Conservation (phyloP, 2,329 filamentous ascomycete genomes). For the Pestalotiopsis fici region DNA sequence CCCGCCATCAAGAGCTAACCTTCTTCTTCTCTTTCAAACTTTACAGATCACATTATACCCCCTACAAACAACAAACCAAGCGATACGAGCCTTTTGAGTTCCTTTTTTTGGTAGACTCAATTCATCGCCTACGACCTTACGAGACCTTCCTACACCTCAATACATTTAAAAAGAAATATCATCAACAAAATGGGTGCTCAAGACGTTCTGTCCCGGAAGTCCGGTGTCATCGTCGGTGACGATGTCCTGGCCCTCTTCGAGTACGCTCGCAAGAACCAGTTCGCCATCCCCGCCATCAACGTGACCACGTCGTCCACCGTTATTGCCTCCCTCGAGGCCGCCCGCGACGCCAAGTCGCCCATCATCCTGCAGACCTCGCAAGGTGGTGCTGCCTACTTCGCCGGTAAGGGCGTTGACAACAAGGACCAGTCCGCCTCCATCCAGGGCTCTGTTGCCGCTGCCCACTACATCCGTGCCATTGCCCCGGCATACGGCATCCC, state of each 20-base stretch:
- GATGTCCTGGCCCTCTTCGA: slow-evolving; percentile 57
- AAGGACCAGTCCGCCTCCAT: slow-evolving; percentile 83
- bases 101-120: background rate
- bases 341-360: slow-evolving; percentile 86
- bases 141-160: background rate
- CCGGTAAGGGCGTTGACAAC: slow-evolving; percentile 86
- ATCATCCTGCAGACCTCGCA: slow-evolving; percentile 93
- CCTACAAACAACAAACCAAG: background rate
- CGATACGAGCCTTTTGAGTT: background rate
- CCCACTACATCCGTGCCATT: slow-evolving; percentile 89
- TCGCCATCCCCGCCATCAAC: slow-evolving; percentile 90
- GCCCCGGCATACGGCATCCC: slow-evolving; percentile 87
- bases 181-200: slow-evolving; percentile 12
- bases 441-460: slow-evolving; percentile 82
- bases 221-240: slow-evolving; percentile 28
- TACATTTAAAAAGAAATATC: background rate
- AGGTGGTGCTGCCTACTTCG: slow-evolving; percentile 91
- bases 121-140: background rate
- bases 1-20: slow-evolving; percentile 10
- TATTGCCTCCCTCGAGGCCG: slow-evolving; percentile 89
- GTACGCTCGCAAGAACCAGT: slow-evolving; percentile 84
- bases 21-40: background rate
- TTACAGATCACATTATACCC: background rate
- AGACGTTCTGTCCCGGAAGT: slow-evolving; percentile 21
- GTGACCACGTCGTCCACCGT: slow-evolving; percentile 90